These are phyloP conservation scores for Lathyrus tuberosus DNA, from an alignment of 306 rosid species.

Conservation along the genomic window DNA sequence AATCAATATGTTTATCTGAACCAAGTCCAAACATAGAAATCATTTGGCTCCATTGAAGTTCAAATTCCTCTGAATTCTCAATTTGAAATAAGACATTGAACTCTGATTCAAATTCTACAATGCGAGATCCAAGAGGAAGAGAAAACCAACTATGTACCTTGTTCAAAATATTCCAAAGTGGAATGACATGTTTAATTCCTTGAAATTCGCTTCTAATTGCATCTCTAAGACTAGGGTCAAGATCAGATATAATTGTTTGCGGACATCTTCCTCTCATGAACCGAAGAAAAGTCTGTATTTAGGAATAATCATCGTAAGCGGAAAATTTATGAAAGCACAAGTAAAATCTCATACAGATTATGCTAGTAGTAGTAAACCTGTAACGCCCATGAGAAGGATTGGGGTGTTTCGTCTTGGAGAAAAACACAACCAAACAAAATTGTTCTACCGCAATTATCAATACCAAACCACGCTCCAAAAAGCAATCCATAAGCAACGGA, in stretches of 20 bases:
- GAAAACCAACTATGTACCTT: constrained; percentile 87
- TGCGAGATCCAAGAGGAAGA: constrained; percentile 74
- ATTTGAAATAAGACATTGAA: constrained; percentile 66
- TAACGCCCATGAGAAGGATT: constrained; percentile 89
- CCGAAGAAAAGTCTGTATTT: constrained; percentile 70
- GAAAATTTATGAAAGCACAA: constrained; percentile 42
- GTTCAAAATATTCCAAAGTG: constrained; percentile 61
- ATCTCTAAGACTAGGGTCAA: constrained; percentile 79
- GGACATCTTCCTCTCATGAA: constrained; percentile 95
- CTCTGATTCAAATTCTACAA: constrained; percentile 76
- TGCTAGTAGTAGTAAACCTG: constrained; percentile 69
- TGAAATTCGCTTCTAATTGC: constrained; percentile 72
- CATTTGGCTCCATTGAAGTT: constrained; percentile 86
- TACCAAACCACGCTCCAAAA: constrained; percentile 96
- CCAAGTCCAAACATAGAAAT: constrained; percentile 66
- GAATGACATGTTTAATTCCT: constrained; percentile 69
- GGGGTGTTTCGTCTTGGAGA: constrained; percentile 85
- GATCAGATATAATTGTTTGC: constrained; percentile 79
- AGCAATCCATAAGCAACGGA: constrained; percentile 85
- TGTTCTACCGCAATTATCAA: constrained; percentile 83
- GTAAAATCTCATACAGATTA: constrained; percentile 47
- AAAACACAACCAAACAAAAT: constrained; percentile 81
- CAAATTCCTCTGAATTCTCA: constrained; percentile 83
- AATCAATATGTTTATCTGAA: constrained; percentile 68
- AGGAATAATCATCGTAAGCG: constrained; percentile 45